These are phyloP conservation scores for Thermomucor indicae-seudaticae DNA, from an alignment of 371 early-diverging fungal species.

Conservation along the genomic window DNA sequence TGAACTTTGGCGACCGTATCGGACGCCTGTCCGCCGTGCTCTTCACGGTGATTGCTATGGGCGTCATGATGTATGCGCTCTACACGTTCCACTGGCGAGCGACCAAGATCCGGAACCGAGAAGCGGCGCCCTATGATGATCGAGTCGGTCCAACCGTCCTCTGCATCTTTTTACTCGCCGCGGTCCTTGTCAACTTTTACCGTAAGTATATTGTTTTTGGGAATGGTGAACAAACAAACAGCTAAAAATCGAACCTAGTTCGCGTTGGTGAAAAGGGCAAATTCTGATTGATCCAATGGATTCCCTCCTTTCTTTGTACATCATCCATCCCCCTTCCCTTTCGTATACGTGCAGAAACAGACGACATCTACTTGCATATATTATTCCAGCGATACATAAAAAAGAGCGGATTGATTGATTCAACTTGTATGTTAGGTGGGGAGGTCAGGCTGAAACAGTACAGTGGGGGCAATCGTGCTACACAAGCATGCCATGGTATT, in stretches of 20 bases:
- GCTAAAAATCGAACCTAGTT: too few relatives aligned
- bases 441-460: too few relatives aligned
- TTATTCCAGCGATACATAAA: too few relatives aligned
- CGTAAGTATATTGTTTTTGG: slow-evolving; percentile 56
- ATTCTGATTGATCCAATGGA: too few relatives aligned
- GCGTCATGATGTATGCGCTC: slow-evolving; percentile 72
- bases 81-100: slow-evolving; percentile 86
- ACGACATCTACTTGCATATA: too few relatives aligned
- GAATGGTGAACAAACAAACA: slow-evolving; percentile 16
- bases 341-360: too few relatives aligned
- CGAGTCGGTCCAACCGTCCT: slow-evolving; percentile 51
- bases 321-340: too few relatives aligned
- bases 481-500: slow-evolving; percentile 72
- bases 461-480: slow-evolving; percentile 21
- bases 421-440: too few relatives aligned
- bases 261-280: slow-evolving; percentile 2
- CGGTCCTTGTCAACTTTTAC: slow-evolving; percentile 81
- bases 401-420: too few relatives aligned
- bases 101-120: slow-evolving; percentile 48
- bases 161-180: slow-evolving; percentile 53
- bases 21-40: slow-evolving; percentile 67
- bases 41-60: slow-evolving; percentile 72
- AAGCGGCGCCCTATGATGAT: slow-evolving; percentile 56
- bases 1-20: slow-evolving; percentile 74
- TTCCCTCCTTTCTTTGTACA: slow-evolving; percentile 2